Evolutionary conservation across 1,139 yeast genomes (phyloP).

Genomic region (Yamadazyma sp.): DNA sequence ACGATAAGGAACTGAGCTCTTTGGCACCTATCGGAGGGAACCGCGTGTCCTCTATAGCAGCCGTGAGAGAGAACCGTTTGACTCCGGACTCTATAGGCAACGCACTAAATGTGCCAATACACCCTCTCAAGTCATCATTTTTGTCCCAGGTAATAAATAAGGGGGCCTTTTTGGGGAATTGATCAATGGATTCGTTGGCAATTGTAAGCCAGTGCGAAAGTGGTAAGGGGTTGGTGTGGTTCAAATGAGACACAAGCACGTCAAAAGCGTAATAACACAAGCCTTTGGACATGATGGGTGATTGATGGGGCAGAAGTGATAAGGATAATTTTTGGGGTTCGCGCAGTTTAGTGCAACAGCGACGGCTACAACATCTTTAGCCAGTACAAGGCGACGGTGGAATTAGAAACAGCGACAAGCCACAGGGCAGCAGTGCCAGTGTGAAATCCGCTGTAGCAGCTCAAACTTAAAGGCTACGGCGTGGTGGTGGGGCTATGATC

Average conservation of each 20-base stretch:
- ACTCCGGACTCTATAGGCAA: slow-evolving; percentile 56
- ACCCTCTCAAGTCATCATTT: slow-evolving; percentile 66
- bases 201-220: slow-evolving; percentile 19
- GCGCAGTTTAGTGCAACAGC: too few species aligned
- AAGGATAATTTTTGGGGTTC: too few species aligned
- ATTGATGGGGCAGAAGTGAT: neutral
- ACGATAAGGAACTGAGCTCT: slow-evolving; percentile 53
- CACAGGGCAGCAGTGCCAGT: too few species aligned
- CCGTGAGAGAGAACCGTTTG: slow-evolving; percentile 57
- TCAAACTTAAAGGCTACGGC: too few species aligned
- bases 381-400: too few species aligned
- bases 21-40: slow-evolving; percentile 60
- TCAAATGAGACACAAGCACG: slow-evolving; percentile 25
- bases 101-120: slow-evolving; percentile 80
- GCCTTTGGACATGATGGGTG: slow-evolving; percentile 30
- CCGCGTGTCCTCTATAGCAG: slow-evolving; percentile 75
- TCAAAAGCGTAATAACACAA: slow-evolving; percentile 44
- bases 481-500: too few species aligned
- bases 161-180: slow-evolving; percentile 51
- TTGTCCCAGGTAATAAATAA: slow-evolving; percentile 88
- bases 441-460: too few species aligned
- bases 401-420: too few species aligned
- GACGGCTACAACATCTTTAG: too few species aligned
- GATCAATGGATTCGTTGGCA: slow-evolving; percentile 19
- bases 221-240: slow-evolving; percentile 17